Percentiles rank a stretch among this genome's conserved stretches.
phyloP scores from a whole-genome alignment of 805 yeast species.

The Yamadazyma phyllophila region DNA sequence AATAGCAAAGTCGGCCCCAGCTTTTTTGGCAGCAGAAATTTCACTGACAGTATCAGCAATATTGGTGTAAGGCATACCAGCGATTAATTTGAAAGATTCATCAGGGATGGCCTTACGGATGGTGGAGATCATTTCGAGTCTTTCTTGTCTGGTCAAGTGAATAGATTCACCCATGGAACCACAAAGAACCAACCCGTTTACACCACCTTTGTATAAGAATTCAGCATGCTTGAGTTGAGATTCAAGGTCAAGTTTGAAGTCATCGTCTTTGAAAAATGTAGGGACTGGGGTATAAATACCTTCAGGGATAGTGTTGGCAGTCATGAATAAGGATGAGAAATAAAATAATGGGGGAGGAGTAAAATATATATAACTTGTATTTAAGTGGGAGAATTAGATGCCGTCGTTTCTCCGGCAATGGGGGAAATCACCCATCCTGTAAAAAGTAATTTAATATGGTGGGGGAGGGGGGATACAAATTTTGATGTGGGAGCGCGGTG shows the following conservation, averaged over 20 bases:
- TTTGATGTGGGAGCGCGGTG: background rate
- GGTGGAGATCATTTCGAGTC: conserved; percentile 21
- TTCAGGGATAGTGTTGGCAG: background rate
- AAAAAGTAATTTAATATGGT: background rate
- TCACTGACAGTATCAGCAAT: conserved; percentile 26
- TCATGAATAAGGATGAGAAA: background rate
- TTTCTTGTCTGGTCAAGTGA: conserved; percentile 30
- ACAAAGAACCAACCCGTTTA: conserved; percentile 32
- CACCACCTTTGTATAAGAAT: conserved; percentile 25
- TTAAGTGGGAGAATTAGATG: background rate
- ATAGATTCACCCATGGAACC: conserved; percentile 44
- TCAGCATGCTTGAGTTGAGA: conserved; percentile 32
- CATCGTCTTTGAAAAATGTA: conserved; percentile 27
- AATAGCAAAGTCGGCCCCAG: conserved; percentile 34
- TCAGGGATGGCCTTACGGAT: conserved; percentile 32
- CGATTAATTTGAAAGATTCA: conserved; percentile 25
- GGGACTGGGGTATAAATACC: conserved; percentile 34
- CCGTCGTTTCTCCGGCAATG: background rate
- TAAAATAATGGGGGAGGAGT: background rate
- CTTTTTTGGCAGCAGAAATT: conserved; percentile 20
- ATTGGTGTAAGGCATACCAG: conserved; percentile 29
- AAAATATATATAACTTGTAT: background rate
- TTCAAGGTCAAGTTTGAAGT: conserved; percentile 23
- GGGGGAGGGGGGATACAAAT: conserved; percentile 1
- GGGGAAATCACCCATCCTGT: background rate